Evolutionary conservation across 78 protist genomes (phyloP), one percentile per base, ranked within the genome.

Genomic region (Pigoraptor vietnamica): DNA sequence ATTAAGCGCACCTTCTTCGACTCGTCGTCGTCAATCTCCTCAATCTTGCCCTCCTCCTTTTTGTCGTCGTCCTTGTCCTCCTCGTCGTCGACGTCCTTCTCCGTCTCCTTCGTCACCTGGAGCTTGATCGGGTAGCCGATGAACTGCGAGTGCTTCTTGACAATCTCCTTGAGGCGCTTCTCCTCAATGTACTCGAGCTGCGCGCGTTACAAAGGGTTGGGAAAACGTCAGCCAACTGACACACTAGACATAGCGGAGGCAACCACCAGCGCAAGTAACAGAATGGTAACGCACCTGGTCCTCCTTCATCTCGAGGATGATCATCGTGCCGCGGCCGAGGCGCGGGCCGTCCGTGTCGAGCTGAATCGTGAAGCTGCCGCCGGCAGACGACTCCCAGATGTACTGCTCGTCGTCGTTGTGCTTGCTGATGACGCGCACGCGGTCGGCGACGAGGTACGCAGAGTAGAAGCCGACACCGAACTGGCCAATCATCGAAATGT

Each of bases 381-480:
- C 99, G 82, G 99, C 99, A 14, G 97, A 37, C 19, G 99, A 98
- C 94, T 96, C 98, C 99, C 99, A 99, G 90, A 97, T 93, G 97
- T 98, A 96, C 93, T 95, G 97, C 92, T 98, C 99, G 94, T 99
- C 99, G 92, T 98, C 99, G 93, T 98, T 98, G 99, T 96, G 91
- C 98, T 99, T 99, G 83, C 99, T 95, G 91, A 90, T 92, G 38
- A 99, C 99, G 1, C 39, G 48, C 38, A 99, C 99, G 23, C 89
- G 36, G 95, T 99, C 99, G 86, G 99, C 99, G 67, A 99, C 99
- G 24, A 99, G 97, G 98, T 96, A 99, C 37, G 99, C 99, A 39
- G 99, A 98, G 98, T 99, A 99, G 99, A 99, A 99, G 39, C 99
- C 99, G 87, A 99, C 99, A 96, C 99, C 99, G 93, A 99, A 99